Conservation (phyloP, 2,329 filamentous ascomycete genomes). For the Elsinoe arachidis region DNA sequence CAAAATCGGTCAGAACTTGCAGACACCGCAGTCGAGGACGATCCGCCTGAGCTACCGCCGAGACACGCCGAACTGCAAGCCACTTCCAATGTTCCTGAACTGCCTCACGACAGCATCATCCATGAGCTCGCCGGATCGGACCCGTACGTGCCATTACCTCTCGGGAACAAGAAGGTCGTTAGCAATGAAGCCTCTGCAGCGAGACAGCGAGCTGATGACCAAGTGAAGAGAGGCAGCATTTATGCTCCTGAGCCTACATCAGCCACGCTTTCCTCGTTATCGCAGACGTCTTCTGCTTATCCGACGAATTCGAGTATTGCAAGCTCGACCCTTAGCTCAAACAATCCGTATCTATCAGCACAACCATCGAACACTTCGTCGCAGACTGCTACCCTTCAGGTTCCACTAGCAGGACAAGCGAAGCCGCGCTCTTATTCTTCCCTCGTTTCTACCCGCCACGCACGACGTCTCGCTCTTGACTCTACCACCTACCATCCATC, state of each 20-base stretch:
- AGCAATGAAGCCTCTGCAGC: constrained; percentile 15
- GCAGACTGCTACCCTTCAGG: not conserved
- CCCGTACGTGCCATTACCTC: constrained; percentile 26
- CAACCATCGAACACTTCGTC: not conserved
- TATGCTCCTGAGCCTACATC: constrained; percentile 37
- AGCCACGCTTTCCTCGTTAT: constrained; percentile 8
- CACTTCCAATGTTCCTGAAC: constrained; percentile 18
- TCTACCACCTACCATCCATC: constrained; percentile 41
- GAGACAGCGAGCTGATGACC: constrained; percentile 15
- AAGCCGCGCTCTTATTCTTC: constrained; percentile 25
- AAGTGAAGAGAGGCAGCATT: constrained; percentile 35
- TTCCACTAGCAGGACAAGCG: constrained; percentile 1
- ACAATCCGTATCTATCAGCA: not conserved
- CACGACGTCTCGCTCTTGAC: constrained; percentile 22
- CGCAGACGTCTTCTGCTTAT: not conserved
- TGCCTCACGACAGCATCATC: constrained; percentile 22
- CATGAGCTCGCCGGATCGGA: constrained; percentile 30
- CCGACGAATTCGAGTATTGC: not conserved
- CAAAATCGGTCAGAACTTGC: constrained; percentile 23
- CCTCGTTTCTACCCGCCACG: constrained; percentile 22
- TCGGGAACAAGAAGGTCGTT: constrained; percentile 24
- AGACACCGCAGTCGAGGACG: constrained; percentile 17
- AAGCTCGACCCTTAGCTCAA: not conserved
- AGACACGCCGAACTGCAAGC: constrained; percentile 25
- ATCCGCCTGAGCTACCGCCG: constrained; percentile 11